Evolutionary conservation across 352 stramenopile genomes (phyloP).

Genomic region (Phytopythium kandeliae): DNA sequence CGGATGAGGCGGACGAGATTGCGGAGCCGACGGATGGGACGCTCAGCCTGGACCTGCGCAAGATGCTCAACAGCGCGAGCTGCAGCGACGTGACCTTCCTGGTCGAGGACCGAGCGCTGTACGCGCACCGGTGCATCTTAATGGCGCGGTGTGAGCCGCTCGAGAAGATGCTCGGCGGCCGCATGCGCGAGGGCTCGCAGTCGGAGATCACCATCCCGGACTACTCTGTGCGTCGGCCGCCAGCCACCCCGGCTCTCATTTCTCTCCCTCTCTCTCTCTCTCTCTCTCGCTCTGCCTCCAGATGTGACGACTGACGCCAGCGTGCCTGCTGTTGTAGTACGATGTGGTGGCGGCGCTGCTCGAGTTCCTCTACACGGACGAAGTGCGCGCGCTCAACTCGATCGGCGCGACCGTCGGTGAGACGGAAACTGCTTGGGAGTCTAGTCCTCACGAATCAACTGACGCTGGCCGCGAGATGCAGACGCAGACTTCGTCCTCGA

Average conservation of each 20-base stretch:
- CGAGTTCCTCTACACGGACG: slow-evolving; percentile 88
- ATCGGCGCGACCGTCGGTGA: slow-evolving; percentile 36
- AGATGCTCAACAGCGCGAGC: slow-evolving; percentile 80
- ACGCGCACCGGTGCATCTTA: slow-evolving; percentile 84
- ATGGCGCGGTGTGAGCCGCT: slow-evolving; percentile 86
- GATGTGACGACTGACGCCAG: too few species aligned
- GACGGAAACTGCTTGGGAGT: background rate
- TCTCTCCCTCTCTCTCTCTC: too few species aligned
- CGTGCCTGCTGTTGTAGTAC: slow-evolving; percentile 29
- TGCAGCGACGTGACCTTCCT: slow-evolving; percentile 84
- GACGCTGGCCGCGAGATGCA: background rate
- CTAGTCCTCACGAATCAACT: background rate
- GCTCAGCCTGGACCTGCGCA: slow-evolving; percentile 66
- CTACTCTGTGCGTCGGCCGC: slow-evolving; percentile 40
- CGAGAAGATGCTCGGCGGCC: slow-evolving; percentile 87
- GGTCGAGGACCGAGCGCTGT: slow-evolving; percentile 57
- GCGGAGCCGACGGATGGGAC: slow-evolving; percentile 18
- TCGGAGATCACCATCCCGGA: slow-evolving; percentile 69
- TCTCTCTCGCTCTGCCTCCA: too few species aligned
- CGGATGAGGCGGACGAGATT: slow-evolving; percentile 7
- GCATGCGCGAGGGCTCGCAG: slow-evolving; percentile 75
- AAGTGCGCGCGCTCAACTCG: slow-evolving; percentile 39
- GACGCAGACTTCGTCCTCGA: slow-evolving; percentile 72
- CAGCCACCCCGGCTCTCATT: background rate
- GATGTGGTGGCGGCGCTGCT: slow-evolving; percentile 78